phyloP scores from a whole-genome alignment of 768 basidiomycete species.

The Kwoniella sp. region DNA sequence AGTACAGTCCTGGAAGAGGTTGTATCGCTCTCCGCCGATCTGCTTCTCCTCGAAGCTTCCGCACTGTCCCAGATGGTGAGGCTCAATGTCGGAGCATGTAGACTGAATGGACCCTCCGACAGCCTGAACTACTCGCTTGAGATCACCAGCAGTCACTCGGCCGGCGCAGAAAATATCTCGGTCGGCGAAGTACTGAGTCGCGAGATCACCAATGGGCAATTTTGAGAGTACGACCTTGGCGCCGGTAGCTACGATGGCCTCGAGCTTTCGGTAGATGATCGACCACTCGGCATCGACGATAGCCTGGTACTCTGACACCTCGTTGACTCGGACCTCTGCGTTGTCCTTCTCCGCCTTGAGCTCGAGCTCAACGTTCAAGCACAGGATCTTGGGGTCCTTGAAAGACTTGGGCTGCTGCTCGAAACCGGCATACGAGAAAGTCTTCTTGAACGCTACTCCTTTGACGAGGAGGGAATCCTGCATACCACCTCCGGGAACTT shows the following conservation, averaged over 20 bases:
- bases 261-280: slow-evolving; percentile 96
- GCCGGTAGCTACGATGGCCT: slow-evolving; percentile 92
- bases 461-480: slow-evolving; percentile 87
- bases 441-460: slow-evolving; percentile 99
- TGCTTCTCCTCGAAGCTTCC: slow-evolving; percentile 90
- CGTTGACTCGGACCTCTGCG: slow-evolving; percentile 94
- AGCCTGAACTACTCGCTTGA: slow-evolving; percentile 91
- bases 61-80: slow-evolving; percentile 91
- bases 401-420: slow-evolving; percentile 98
- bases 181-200: slow-evolving; percentile 99
- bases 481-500: slow-evolving; percentile 95
- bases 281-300: slow-evolving; percentile 99
- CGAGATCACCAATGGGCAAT: slow-evolving; percentile 95
- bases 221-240: slow-evolving; percentile 98
- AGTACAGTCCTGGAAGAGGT: slow-evolving; percentile 89
- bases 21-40: slow-evolving; percentile 95
- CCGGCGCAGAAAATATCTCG: slow-evolving; percentile 99
- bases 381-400: slow-evolving; percentile 81
- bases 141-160: slow-evolving; percentile 83
- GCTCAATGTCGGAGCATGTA: slow-evolving; percentile 87
- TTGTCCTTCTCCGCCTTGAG: slow-evolving; percentile 99
- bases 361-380: slow-evolving; percentile 96
- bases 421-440: slow-evolving; percentile 97
- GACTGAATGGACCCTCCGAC: slow-evolving; percentile 94
- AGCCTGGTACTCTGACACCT: slow-evolving; percentile 96